phyloP scores from a whole-genome alignment of 1,284 basidiomycete genomes.

The Leccinum brunneo-olivaceum region DNA sequence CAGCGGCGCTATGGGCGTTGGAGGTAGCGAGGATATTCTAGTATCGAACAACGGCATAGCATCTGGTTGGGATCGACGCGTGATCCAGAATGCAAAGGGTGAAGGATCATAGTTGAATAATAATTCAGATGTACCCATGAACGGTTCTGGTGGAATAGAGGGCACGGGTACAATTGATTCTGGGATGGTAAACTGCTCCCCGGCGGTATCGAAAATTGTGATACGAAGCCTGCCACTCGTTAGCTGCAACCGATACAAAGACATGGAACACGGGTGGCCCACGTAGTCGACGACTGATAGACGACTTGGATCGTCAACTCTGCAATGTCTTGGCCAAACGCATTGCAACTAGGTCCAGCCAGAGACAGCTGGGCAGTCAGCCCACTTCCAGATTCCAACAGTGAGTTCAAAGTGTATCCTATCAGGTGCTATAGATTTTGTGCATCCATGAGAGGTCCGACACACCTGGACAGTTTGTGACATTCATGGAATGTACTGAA shows the following conservation, averaged over 20 bases:
- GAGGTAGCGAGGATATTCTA: conserved; percentile 46
- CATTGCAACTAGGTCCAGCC: conserved; percentile 58
- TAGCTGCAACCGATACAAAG: background rate
- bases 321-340: conserved; percentile 60
- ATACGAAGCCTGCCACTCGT: conserved; percentile 53
- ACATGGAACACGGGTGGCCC: conserved; percentile 16
- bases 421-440: background rate
- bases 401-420: conserved; percentile 48
- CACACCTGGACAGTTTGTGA: conserved; percentile 22
- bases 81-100: conserved; percentile 76
- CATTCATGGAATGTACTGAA: conserved; percentile 18
- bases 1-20: conserved; percentile 46
- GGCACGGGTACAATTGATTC: conserved; percentile 48
- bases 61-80: conserved; percentile 50
- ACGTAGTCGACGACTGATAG: conserved; percentile 56
- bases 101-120: conserved; percentile 58
- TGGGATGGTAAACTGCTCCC: conserved; percentile 66
- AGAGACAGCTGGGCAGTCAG: conserved; percentile 54
- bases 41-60: conserved; percentile 67
- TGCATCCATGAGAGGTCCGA: background rate
- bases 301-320: conserved; percentile 59
- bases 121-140: conserved; percentile 41
- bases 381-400: conserved; percentile 42
- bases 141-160: conserved; percentile 27
- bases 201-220: conserved; percentile 62